These are phyloP conservation scores for Fusarium palustre DNA, from an alignment of 2,329 filamentous ascomycete genomes.

Conservation along the genomic window DNA sequence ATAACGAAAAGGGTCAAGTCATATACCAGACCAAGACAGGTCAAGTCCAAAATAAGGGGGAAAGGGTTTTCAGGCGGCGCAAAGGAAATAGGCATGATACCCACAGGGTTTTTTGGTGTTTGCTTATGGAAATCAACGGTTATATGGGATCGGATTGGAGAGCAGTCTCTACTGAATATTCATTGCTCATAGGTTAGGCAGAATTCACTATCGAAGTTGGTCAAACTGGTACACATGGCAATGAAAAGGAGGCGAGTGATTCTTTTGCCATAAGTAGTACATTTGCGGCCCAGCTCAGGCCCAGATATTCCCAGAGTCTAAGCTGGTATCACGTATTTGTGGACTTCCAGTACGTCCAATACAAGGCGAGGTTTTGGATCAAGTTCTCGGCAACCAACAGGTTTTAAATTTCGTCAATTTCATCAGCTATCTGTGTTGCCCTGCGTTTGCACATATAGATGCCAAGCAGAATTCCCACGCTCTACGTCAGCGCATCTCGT, in stretches of 20 bases:
- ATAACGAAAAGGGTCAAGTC: constrained; percentile 14
- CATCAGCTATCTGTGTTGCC: constrained; percentile 41
- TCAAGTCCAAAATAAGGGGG: constrained; percentile 21
- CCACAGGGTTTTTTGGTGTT: constrained; percentile 44
- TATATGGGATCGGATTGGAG: constrained; percentile 19
- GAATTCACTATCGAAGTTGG: constrained; percentile 1
- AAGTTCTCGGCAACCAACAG: not conserved
- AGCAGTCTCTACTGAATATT: constrained; percentile 36
- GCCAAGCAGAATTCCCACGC: constrained; percentile 33
- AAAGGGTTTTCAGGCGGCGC: constrained; percentile 33
- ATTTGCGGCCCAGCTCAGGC: not conserved
- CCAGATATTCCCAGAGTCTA: not conserved
- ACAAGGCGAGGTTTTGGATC: not conserved
- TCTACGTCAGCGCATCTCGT: constrained; percentile 32
- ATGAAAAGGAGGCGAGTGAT: not conserved
- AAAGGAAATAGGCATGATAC: constrained; percentile 44
- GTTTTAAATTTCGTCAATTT: constrained; percentile 44
- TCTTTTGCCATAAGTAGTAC: not conserved
- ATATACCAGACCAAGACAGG: constrained; percentile 16
- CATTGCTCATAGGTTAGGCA: constrained; percentile 13
- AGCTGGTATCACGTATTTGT: not conserved
- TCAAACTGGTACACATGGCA: not conserved
- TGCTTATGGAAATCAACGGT: constrained; percentile 21
- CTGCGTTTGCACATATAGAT: constrained; percentile 32
- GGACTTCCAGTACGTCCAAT: not conserved